phyloP scores from a whole-genome alignment of 345 rosid genomes.

The Bruguiera gymnorhiza region DNA sequence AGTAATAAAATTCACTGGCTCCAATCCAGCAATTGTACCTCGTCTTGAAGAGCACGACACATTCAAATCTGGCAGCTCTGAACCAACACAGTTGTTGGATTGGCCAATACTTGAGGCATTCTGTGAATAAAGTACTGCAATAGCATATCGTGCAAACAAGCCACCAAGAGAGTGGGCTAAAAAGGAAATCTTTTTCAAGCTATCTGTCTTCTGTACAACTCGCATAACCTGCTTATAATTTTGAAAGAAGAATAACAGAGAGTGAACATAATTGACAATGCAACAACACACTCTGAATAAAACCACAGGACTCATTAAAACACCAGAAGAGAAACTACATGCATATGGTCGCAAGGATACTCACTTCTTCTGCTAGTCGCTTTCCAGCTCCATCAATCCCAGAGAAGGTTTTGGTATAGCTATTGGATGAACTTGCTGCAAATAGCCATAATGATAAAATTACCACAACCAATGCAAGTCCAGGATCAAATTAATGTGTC shows the following conservation, averaged over 20 bases:
- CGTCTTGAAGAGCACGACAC: conserved; percentile 26
- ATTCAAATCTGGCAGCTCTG: conserved; percentile 30
- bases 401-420: conserved; percentile 71
- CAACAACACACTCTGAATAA: conserved; percentile 5
- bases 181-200: conserved; percentile 82
- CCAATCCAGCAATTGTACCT: conserved; percentile 82
- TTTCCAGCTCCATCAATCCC: conserved; percentile 96
- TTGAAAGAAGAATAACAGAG: conserved; percentile 8
- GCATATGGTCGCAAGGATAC: conserved; percentile 14
- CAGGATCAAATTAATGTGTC: too few species aligned
- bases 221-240: conserved; percentile 50
- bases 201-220: conserved; percentile 65
- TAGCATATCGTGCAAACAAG: conserved; percentile 89
- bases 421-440: conserved; percentile 88
- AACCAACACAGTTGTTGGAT: conserved; percentile 29
- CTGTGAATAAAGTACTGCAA: conserved; percentile 64
- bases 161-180: conserved; percentile 99
- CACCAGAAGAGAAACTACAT: neutral
- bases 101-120: conserved; percentile 21
- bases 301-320: neutral
- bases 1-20: conserved; percentile 87
- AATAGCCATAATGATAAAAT: conserved; percentile 13
- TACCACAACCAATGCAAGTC: neutral
- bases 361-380: conserved; percentile 90
- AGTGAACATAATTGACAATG: conserved; percentile 1